These are phyloP conservation scores for Penicillium sclerotiorum DNA, from an alignment of 2,329 filamentous ascomycete genomes.

Conservation along the genomic window DNA sequence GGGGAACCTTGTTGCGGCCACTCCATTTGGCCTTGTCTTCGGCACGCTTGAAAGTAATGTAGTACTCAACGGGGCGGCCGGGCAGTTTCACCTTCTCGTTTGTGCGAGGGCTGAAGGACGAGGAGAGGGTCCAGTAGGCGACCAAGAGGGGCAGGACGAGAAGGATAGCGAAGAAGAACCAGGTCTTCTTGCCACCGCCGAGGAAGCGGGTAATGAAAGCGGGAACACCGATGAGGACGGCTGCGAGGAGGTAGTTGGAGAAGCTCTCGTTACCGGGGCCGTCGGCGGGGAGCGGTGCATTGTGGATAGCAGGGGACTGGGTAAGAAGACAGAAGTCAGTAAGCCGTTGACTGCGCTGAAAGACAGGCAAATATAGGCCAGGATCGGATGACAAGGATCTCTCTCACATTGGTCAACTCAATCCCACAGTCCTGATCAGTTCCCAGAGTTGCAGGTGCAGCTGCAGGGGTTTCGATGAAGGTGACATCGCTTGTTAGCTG, in stretches of 20 bases:
- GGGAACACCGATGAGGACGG: conserved; percentile 24
- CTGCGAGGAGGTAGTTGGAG: conserved; percentile 24
- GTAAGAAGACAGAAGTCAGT: background rate
- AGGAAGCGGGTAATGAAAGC: conserved; percentile 20
- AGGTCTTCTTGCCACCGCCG: conserved; percentile 19
- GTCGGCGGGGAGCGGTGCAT: conserved; percentile 26
- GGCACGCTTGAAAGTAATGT: conserved; percentile 32
- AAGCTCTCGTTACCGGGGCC: conserved; percentile 31
- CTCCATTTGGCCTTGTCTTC: conserved; percentile 25
- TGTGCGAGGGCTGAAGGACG: conserved; percentile 21
- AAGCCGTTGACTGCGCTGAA: background rate
- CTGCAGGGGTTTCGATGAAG: conserved; percentile 30
- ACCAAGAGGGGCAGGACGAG: conserved; percentile 22
- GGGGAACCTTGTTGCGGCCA: conserved; percentile 30
- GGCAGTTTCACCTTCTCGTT: conserved; percentile 28
- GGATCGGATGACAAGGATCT: background rate
- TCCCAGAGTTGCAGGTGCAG: conserved; percentile 22
- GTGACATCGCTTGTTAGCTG: conserved; percentile 19
- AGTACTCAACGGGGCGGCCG: conserved; percentile 28
- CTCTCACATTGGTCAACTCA: conserved; percentile 25
- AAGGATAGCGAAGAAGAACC: conserved; percentile 19
- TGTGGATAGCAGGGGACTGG: conserved; percentile 31
- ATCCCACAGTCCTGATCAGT: conserved; percentile 30
- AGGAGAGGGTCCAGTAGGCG: conserved; percentile 24
- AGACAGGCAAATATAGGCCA: background rate